A percentile compares a stretch with the other conserved stretches of the same genome.
These are phyloP conservation scores for Boletus pseudo-olivaceus DNA, from an alignment of 768 basidiomycete species.

Conservation along the genomic window DNA sequence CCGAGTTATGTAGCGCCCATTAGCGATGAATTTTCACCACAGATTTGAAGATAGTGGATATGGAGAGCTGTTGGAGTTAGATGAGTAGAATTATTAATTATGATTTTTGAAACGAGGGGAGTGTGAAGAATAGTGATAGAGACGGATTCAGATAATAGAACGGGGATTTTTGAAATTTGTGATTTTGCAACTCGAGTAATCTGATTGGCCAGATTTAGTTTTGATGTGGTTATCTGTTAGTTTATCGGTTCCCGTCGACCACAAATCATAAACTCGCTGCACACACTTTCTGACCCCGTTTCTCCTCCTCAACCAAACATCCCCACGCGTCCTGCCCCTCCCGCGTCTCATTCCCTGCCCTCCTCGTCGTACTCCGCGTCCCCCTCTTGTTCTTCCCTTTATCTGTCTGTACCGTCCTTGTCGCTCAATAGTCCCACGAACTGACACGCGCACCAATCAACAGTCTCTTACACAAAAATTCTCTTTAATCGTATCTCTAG, in stretches of 20 bases:
- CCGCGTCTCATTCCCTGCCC: neutral
- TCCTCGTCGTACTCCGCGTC: neutral
- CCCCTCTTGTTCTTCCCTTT: neutral
- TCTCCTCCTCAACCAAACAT: conserved; percentile 22
- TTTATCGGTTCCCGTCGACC: conserved; percentile 37
- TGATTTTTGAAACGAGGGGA: neutral
- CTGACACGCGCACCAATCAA: conserved; percentile 15
- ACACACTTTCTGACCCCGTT: conserved; percentile 23
- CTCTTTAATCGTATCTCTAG: conserved; percentile 34
- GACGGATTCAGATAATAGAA: conserved; percentile 1
- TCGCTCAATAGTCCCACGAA: neutral
- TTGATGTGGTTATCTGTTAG: conserved; percentile 34
- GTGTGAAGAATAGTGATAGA: neutral
- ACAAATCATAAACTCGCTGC: conserved; percentile 35
- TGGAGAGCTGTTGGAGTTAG: neutral
- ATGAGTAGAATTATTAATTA: neutral
- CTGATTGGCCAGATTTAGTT: conserved; percentile 36
- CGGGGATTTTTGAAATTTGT: conserved; percentile 18
- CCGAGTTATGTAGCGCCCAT: conserved; percentile 26
- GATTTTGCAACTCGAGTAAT: conserved; percentile 30
- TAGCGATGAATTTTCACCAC: conserved; percentile 28
- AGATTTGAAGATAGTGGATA: conserved; percentile 11
- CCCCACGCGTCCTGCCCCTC: neutral
- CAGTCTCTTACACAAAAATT: conserved; percentile 21
- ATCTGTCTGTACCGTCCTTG: neutral